Conservation (phyloP, 352 stramenopile genomes). For the Pythium phragmiticola region DNA sequence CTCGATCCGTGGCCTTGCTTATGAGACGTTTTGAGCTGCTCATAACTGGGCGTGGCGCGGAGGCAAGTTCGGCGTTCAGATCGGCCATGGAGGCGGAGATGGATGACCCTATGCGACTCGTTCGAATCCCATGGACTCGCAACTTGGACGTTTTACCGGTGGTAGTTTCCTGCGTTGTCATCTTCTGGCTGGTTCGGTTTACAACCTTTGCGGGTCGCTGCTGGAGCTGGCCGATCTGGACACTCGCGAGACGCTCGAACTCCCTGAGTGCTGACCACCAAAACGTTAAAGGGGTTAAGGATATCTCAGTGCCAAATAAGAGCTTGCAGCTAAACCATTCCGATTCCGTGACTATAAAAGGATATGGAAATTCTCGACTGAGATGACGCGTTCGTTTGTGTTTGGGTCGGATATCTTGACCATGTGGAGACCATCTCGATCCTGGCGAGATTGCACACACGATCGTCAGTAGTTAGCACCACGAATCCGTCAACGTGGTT, state of each 20-base stretch:
- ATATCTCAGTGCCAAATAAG: slow-evolving; percentile 1
- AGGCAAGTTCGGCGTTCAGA: slow-evolving; percentile 2
- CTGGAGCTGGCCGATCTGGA: slow-evolving; percentile 53
- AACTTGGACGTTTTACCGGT: slow-evolving; percentile 22
- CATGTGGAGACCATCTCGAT: slow-evolving; percentile 70
- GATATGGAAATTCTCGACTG: slow-evolving; percentile 80
- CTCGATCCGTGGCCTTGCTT: slow-evolving; percentile 41
- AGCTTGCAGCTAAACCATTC: not conserved
- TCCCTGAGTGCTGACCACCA: slow-evolving; percentile 47
- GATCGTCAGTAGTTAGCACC: not conserved
- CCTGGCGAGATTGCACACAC: slow-evolving; percentile 27
- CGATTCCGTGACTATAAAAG: slow-evolving; percentile 11
- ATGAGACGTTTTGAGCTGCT: slow-evolving; percentile 23
- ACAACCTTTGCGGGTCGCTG: slow-evolving; percentile 7
- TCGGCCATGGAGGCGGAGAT: slow-evolving; percentile 2
- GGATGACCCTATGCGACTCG: slow-evolving; percentile 18
- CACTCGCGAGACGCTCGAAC: slow-evolving; percentile 66
- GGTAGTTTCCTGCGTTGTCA: not conserved
- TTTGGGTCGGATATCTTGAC: slow-evolving; percentile 48
- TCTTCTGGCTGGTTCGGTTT: not conserved
- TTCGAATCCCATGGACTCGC: slow-evolving; percentile 27
- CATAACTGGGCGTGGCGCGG: not conserved
- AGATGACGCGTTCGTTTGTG: slow-evolving; percentile 48
- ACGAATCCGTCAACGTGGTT: not conserved
- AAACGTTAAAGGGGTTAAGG: slow-evolving; percentile 40